phyloP scores from a whole-genome alignment of 2,329 filamentous ascomycete species.

The Xylaria sp. region DNA sequence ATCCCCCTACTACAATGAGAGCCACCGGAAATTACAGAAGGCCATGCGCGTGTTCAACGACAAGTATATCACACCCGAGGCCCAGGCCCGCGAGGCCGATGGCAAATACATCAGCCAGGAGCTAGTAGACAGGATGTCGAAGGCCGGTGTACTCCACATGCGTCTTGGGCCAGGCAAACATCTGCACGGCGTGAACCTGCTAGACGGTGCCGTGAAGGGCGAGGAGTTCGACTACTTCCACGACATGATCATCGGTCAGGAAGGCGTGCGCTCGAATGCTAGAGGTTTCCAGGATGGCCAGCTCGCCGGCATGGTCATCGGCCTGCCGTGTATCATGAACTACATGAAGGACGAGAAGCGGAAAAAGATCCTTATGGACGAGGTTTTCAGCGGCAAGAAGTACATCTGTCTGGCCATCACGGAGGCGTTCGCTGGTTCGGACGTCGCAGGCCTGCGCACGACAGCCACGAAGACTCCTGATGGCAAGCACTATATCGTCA shows the following conservation, averaged over 20 bases:
- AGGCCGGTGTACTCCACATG: constrained; percentile 80
- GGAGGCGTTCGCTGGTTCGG: constrained; percentile 86
- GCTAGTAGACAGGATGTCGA: constrained; percentile 82
- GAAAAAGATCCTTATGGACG: constrained; percentile 73
- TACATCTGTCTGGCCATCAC: constrained; percentile 90
- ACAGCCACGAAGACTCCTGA: constrained; percentile 81
- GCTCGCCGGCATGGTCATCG: constrained; percentile 87
- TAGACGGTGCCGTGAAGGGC: constrained; percentile 76
- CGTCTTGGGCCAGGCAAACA: constrained; percentile 85
- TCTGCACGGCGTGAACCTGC: constrained; percentile 74
- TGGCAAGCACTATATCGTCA: constrained; percentile 76
- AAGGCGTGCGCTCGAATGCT: constrained; percentile 75
- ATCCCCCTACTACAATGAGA: constrained; percentile 82
- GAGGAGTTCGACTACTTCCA: constrained; percentile 91
- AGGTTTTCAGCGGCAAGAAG: constrained; percentile 83
- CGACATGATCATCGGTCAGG: constrained; percentile 80
- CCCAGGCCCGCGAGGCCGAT: constrained; percentile 77
- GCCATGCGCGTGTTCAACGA: constrained; percentile 80
- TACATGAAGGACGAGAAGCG: constrained; percentile 76
- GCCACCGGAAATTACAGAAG: constrained; percentile 73
- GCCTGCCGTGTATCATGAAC: constrained; percentile 81
- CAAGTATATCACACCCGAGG: constrained; percentile 75
- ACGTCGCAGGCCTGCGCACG: constrained; percentile 82
- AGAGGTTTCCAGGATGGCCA: constrained; percentile 88
- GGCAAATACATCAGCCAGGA: constrained; percentile 77